Base-by-base conservation (phyloP, 1,284 basidiomycete genomes). In the Microbotryum saponariae region DNA sequence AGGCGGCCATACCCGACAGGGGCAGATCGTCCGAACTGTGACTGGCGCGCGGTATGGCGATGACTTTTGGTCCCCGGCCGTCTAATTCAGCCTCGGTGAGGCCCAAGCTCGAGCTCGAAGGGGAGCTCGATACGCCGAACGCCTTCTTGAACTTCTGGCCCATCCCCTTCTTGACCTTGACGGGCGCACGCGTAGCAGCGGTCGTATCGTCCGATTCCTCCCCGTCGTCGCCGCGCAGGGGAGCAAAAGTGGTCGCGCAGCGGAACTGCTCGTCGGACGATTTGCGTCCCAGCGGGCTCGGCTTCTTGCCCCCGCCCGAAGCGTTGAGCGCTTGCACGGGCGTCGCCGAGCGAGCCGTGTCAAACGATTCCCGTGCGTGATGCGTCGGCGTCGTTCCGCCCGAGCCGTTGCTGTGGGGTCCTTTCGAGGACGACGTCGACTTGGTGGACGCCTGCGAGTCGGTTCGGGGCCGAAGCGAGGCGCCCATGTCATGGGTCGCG, bases 81-180 rank as follows among this genome's bases (percentile, higher is more conserved):
- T 63, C 62, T 5, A 65, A 25, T 33, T 63, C 61, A 4, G 31
- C 42, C 31, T 61, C 59, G 7, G 53, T 44, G 23, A 65, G 46
- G 2, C 56, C 52, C 21, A 46, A 23, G 44, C 23, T 23, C 54
- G 62, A 60, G 33, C 37, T 50, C 7, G 65, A 54, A 2, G 48
- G 46, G 18, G 37, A 42, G 21, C 31, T 31, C 31, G 31, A 31
- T 2, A 42, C 45, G 47, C 62, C 62, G 23, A 68, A 68, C 51
- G 66, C 64, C 60, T 66, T 68, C 53, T 66, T 65, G 60, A 63
- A 66, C 37, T 61, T 51, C 29, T 47, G 50, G 50, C 54, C 58
- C 56, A 68, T 61, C 16, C 66, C 63, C 54, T 62, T 65, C 45
- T 67, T 67, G 42, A 61, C 59, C 54, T 67, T 61, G 27, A 3